phyloP scores from a whole-genome alignment of 2,329 filamentous ascomycete species.

The Hirsutella thompsonii region DNA sequence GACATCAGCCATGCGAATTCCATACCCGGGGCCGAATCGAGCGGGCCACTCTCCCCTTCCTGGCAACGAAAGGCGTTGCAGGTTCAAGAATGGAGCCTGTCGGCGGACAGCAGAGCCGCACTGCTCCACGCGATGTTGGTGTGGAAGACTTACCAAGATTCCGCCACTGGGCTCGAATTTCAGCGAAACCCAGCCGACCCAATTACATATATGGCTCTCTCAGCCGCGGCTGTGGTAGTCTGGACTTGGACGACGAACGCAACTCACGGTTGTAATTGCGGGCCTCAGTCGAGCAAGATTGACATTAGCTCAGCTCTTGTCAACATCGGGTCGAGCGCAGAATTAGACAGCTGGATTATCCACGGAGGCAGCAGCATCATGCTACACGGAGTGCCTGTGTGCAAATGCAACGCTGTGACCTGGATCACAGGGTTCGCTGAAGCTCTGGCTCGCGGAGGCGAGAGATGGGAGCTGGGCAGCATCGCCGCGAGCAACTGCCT shows the following conservation, averaged over 20 bases:
- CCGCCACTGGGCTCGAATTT: slow-evolving; percentile 1
- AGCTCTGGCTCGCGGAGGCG: slow-evolving; percentile 5
- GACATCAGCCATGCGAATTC: slow-evolving; percentile 4
- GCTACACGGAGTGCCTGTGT: slow-evolving; percentile 5
- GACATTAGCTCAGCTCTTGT: slow-evolving; percentile 10
- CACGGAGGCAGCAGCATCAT: slow-evolving; percentile 6
- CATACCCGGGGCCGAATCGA: not conserved
- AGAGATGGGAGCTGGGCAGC: slow-evolving; percentile 7
- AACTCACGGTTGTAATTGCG: slow-evolving; percentile 13
- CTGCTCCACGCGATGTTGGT: slow-evolving; percentile 20
- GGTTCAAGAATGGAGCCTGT: slow-evolving; percentile 16
- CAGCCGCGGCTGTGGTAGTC: slow-evolving; percentile 17
- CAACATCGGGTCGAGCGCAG: slow-evolving; percentile 11
- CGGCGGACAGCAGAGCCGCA: slow-evolving; percentile 16
- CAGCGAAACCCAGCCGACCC: slow-evolving; percentile 15
- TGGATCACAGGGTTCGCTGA: slow-evolving; percentile 6
- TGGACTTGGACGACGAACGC: slow-evolving; percentile 22
- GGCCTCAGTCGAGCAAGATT: slow-evolving; percentile 11
- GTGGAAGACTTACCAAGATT: slow-evolving; percentile 13
- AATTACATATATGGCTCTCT: slow-evolving; percentile 18
- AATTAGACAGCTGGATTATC: slow-evolving; percentile 16
- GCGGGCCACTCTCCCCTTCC: slow-evolving; percentile 4
- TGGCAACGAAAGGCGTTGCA: slow-evolving; percentile 10
- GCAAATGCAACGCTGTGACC: slow-evolving; percentile 5
- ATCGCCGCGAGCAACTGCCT: slow-evolving; percentile 4